A percentile compares a stretch with the other conserved stretches of the same genome.
Evolutionary conservation across 2,329 filamentous ascomycete species (phyloP).

Genomic region (Paecilomyces sp.): DNA sequence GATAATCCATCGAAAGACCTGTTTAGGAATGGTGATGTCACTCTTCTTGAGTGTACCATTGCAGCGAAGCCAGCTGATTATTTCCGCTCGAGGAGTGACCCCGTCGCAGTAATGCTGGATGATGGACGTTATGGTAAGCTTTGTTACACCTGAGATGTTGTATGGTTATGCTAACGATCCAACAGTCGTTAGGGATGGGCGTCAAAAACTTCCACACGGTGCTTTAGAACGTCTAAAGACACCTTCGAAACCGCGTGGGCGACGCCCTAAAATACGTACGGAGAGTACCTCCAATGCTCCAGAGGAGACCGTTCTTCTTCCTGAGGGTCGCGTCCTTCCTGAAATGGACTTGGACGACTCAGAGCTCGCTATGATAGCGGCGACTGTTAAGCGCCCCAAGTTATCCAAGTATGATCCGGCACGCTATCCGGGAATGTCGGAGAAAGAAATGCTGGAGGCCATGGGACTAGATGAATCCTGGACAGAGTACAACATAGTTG

Average conservation of each 20-base stretch:
- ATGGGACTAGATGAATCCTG: constrained; percentile 34
- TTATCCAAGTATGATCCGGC: constrained; percentile 12
- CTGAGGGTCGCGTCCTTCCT: background rate
- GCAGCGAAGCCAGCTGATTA: constrained; percentile 26
- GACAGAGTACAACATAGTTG: constrained; percentile 32
- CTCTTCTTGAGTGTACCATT: constrained; percentile 34
- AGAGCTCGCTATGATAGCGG: background rate
- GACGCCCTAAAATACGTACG: background rate
- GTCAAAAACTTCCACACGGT: constrained; percentile 5
- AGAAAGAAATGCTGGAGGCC: constrained; percentile 31
- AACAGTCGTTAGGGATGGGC: constrained; percentile 7
- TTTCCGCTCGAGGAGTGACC: constrained; percentile 26
- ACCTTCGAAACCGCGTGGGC: constrained; percentile 5
- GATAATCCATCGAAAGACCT: constrained; percentile 25
- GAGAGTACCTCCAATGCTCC: background rate
- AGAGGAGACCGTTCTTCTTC: background rate
- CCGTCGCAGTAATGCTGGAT: constrained; percentile 16
- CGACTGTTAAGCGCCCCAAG: constrained; percentile 3
- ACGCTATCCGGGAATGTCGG: constrained; percentile 22
- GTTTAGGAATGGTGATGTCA: constrained; percentile 34
- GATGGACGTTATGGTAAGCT: constrained; percentile 26
- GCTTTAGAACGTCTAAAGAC: constrained; percentile 5
- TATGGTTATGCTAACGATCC: constrained; percentile 5
- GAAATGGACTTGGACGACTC: constrained; percentile 7
- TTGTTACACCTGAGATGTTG: background rate